phyloP scores from a whole-genome alignment of 2,329 filamentous ascomycete genomes.

The Neoarthrinium moseri region DNA sequence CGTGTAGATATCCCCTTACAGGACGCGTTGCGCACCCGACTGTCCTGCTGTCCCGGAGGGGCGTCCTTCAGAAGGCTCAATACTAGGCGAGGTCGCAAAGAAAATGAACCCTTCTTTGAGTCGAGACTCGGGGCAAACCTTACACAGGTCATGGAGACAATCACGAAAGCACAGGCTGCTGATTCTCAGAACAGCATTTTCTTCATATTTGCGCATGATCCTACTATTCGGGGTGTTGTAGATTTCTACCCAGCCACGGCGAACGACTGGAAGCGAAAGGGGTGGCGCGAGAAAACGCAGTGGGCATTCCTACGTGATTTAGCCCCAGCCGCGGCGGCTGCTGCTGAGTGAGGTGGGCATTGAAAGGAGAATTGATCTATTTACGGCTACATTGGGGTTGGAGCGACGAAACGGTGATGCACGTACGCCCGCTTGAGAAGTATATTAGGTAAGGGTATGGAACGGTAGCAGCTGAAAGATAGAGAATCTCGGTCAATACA shows the following conservation, averaged over 20 bases:
- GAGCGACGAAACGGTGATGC: too few species aligned
- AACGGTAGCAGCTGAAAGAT: too few species aligned
- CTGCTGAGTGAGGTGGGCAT: too few species aligned
- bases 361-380: too few species aligned
- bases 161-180: neutral
- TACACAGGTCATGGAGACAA: neutral
- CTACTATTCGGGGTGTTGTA: neutral
- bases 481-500: too few species aligned
- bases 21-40: neutral
- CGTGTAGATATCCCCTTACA: neutral
- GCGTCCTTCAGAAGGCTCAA: neutral
- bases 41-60: neutral
- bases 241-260: neutral
- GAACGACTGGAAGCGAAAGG: neutral
- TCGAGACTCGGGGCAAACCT: neutral
- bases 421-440: too few species aligned
- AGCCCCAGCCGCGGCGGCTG: too few species aligned
- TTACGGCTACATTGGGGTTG: too few species aligned
- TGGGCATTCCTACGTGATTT: conserved; percentile 4
- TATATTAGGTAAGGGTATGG: too few species aligned
- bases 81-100: neutral
- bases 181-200: neutral
- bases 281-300: neutral
- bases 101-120: conserved; percentile 1
- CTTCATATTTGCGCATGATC: conserved; percentile 2